Evolutionary conservation across 2,329 filamentous ascomycete genomes (phyloP).

Genomic region (Grosmannia huntii): DNA sequence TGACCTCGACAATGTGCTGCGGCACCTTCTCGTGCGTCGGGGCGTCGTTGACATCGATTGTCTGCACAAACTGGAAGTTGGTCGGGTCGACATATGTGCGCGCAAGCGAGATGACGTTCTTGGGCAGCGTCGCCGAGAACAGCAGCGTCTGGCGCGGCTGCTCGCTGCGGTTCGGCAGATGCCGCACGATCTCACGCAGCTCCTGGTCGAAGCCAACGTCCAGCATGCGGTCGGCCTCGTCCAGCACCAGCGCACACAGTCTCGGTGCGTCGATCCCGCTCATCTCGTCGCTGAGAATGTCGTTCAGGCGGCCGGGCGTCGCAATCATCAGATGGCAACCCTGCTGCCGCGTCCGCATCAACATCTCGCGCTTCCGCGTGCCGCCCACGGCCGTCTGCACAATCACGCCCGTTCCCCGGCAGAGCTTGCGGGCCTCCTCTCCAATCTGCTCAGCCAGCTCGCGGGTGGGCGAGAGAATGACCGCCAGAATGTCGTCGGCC

Average conservation of each 20-base stretch:
- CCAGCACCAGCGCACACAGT: slow-evolving; percentile 79
- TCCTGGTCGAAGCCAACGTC: slow-evolving; percentile 75
- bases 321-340: slow-evolving; percentile 86
- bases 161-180: slow-evolving; percentile 49
- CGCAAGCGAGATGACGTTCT: slow-evolving; percentile 69
- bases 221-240: slow-evolving; percentile 96
- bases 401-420: slow-evolving; percentile 49
- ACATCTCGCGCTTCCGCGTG: slow-evolving; percentile 59
- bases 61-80: slow-evolving; percentile 81
- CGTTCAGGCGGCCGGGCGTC: slow-evolving; percentile 77
- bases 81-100: slow-evolving; percentile 61
- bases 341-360: slow-evolving; percentile 53
- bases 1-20: slow-evolving; percentile 58
- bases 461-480: slow-evolving; percentile 67
- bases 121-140: slow-evolving; percentile 87
- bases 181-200: slow-evolving; percentile 44
- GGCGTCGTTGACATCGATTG: slow-evolving; percentile 67
- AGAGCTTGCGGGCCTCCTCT: slow-evolving; percentile 61
- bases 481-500: slow-evolving; percentile 50
- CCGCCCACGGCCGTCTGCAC: slow-evolving; percentile 79
- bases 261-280: slow-evolving; percentile 59
- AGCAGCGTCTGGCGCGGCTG: slow-evolving; percentile 79
- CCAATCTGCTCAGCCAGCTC: slow-evolving; percentile 74
- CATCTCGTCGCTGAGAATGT: slow-evolving; percentile 57
- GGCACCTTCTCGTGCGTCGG: slow-evolving; percentile 78